Base-by-base conservation (phyloP, 2,329 filamentous ascomycete species). In the Neocucurbitaria cava region DNA sequence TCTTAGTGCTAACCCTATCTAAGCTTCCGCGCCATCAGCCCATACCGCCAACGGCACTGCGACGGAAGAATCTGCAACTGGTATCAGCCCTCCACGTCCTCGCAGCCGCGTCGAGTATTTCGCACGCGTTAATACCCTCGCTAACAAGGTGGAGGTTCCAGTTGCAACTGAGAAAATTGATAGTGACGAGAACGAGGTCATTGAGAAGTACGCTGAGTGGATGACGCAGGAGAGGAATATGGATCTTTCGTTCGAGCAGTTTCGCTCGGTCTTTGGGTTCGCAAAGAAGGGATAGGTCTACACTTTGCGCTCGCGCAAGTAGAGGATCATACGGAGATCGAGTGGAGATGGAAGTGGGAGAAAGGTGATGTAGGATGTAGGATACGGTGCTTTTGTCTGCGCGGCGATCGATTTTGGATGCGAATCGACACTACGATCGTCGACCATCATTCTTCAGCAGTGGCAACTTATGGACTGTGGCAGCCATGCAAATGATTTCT, bases 251-350 rank as follows among this genome's bases (percentile, higher is more conserved):
- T 57, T 54, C 6, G 28, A 24, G 5, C 51, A 57, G 17, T 57
- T 57, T 18, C 46, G 54, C 6, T 30, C 54, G 42, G 46, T 62
- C n/a, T 52, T 52, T 18, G 49, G 44, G 23, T 59, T 62, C 20
- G 59, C 50, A 11, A 52, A 50, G 26, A 47, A 48, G 35, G 46
- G 44, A 4, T 61, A 18, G 46, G 38, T 15, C 15, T 9, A 26
- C 24, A 5, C 9, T 9, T 26, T 26, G 5, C 24, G 9, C 24
- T 26, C 5, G 24, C 24, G 24, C n/a, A 26, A 26, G 24, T 9
- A 9, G 5, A 26, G 5, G 24, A 26, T 5, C 1, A 9, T 26
- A 26, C 9, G 9, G 24, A 26, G 9, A 26, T 26, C 9, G 24
- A 26, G 9, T 26, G 24, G 24, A 26, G 24, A 26, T 5, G 24